Conservation (phyloP, 129 eudicot genomes). For the Tagetes patula region DNA sequence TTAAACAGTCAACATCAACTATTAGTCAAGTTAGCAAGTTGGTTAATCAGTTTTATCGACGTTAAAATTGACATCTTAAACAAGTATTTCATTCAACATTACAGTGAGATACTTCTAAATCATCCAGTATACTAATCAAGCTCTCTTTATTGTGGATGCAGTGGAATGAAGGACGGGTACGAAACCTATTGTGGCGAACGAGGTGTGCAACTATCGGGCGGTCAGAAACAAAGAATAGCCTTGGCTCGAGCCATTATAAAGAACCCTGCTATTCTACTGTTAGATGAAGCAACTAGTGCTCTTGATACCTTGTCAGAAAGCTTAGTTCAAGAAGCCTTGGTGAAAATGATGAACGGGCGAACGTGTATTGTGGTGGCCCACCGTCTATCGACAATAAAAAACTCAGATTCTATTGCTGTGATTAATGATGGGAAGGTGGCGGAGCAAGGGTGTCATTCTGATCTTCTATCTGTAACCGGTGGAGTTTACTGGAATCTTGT, state of each 20-base stretch:
- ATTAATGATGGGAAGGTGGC: constrained; percentile 61
- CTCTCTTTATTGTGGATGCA: constrained; percentile 18
- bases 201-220: constrained; percentile 73
- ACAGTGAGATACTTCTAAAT: background rate
- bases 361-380: constrained; percentile 76
- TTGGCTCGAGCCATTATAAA: constrained; percentile 72
- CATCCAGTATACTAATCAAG: background rate
- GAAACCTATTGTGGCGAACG: constrained; percentile 71
- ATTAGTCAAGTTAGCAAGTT: too few relatives aligned
- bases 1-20: background rate
- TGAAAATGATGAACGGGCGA: constrained; percentile 63
- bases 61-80: background rate
- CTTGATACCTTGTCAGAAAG: constrained; percentile 63
- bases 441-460: constrained; percentile 71
- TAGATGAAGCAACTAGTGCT: constrained; percentile 77
- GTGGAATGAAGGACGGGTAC: constrained; percentile 77
- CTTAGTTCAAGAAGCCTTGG: constrained; percentile 72
- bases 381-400: constrained; percentile 68
- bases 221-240: constrained; percentile 74
- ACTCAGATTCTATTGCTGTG: constrained; percentile 57
- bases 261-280: constrained; percentile 55
- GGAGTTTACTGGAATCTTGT: constrained; percentile 59
- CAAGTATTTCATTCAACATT: background rate
- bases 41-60: background rate
- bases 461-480: constrained; percentile 43